Evolutionary conservation across 2,329 filamentous ascomycete genomes (phyloP).

Genomic region (Pseudogymnoascus sp.): DNA sequence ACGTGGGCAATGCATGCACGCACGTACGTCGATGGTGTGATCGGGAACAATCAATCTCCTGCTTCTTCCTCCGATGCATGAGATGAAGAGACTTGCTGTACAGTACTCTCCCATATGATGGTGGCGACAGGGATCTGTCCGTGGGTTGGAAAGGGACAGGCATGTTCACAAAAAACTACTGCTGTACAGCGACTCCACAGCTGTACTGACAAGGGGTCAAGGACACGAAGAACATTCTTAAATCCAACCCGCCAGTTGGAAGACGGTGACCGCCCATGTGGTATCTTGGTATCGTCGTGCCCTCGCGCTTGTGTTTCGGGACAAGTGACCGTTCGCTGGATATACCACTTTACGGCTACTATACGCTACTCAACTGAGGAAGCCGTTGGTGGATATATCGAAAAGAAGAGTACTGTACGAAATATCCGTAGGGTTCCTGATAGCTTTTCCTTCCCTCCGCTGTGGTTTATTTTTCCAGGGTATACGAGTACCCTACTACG

Average conservation of each 20-base stretch:
- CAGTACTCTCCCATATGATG: neutral
- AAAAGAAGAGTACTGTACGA: neutral
- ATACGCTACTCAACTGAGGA: neutral
- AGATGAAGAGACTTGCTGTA: neutral
- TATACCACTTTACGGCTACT: neutral
- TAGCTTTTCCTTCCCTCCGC: neutral
- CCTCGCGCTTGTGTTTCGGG: neutral
- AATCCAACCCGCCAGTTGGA: neutral
- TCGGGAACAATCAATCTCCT: neutral
- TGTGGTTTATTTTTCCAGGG: neutral
- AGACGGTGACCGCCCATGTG: neutral
- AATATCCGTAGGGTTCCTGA: neutral
- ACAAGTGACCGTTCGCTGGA: neutral
- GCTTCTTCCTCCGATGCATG: neutral
- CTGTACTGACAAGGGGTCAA: neutral
- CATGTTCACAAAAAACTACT: neutral
- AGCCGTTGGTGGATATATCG: neutral
- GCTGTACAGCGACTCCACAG: neutral
- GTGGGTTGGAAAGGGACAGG: neutral
- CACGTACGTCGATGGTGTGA: neutral
- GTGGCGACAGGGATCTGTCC: neutral
- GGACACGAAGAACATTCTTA: conserved; percentile 2
- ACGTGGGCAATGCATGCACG: neutral
- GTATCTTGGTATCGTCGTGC: neutral
- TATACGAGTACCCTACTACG: neutral